These are phyloP conservation scores for Exophiala xenobiotica DNA, from an alignment of 2,329 filamentous ascomycete species.

Conservation along the genomic window DNA sequence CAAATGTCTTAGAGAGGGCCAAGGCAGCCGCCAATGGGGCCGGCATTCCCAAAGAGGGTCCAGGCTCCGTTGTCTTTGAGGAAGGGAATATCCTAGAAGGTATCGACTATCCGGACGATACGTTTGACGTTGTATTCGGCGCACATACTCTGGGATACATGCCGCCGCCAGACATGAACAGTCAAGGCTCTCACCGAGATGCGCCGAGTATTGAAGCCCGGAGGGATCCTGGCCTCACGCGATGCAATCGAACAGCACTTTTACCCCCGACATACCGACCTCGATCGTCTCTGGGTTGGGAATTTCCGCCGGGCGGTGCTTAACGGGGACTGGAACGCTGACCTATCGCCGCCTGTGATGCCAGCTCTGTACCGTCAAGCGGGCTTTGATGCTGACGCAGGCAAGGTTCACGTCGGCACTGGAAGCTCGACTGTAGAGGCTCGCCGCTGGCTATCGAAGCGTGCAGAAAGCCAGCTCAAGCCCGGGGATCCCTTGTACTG, in stretches of 20 bases:
- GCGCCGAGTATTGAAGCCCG: constrained; percentile 42
- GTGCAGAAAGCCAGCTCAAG: constrained; percentile 33
- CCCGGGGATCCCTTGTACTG: constrained; percentile 36
- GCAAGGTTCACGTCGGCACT: constrained; percentile 34
- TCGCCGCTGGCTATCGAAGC: constrained; percentile 33
- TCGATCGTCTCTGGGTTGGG: constrained; percentile 35
- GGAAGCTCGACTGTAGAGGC: constrained; percentile 34
- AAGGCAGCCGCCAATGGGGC: constrained; percentile 23
- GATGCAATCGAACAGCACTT: constrained; percentile 34
- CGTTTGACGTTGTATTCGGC: constrained; percentile 47
- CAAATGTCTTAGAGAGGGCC: constrained; percentile 36
- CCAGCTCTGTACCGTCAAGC: constrained; percentile 35
- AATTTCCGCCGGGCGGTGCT: constrained; percentile 31
- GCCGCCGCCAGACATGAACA: constrained; percentile 33
- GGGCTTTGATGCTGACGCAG: constrained; percentile 34
- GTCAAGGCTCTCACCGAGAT: constrained; percentile 19
- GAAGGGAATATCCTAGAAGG: constrained; percentile 38
- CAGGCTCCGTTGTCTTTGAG: constrained; percentile 34
- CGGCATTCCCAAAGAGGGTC: constrained; percentile 18
- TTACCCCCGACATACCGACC: constrained; percentile 33
- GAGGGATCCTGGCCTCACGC: constrained; percentile 42
- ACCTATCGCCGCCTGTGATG: constrained; percentile 30
- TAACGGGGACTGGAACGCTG: constrained; percentile 24
- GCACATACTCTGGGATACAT: constrained; percentile 49
- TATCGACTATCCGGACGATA: constrained; percentile 42